A percentile compares a stretch with the other conserved stretches of the same genome.
These are phyloP conservation scores for Aspergillus glaucus DNA, from an alignment of 2,329 filamentous ascomycete species.

Conservation along the genomic window DNA sequence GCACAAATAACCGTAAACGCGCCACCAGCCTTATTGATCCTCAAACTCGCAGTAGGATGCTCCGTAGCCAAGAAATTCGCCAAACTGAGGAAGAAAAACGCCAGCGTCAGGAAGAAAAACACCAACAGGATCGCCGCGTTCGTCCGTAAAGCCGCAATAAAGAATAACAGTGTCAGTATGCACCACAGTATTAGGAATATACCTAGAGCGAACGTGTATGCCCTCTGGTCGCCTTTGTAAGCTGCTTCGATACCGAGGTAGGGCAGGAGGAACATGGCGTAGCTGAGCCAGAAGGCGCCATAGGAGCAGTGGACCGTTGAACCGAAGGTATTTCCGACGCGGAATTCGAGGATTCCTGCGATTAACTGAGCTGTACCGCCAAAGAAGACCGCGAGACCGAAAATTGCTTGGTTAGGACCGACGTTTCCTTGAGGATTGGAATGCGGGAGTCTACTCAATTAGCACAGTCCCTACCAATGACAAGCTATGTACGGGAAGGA, in stretches of 20 bases:
- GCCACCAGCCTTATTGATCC: slow-evolving; percentile 41
- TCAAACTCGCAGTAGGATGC: slow-evolving; percentile 34
- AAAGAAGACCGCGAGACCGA: slow-evolving; percentile 23
- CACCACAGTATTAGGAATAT: slow-evolving; percentile 57
- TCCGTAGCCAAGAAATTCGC: slow-evolving; percentile 45
- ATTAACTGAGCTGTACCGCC: slow-evolving; percentile 22
- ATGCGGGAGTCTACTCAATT: slow-evolving; percentile 15
- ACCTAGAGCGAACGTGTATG: slow-evolving; percentile 48
- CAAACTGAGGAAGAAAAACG: slow-evolving; percentile 53
- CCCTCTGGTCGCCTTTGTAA: slow-evolving; percentile 35
- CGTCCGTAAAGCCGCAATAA: slow-evolving; percentile 52
- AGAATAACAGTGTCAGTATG: slow-evolving; percentile 52
- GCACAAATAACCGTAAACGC: slow-evolving; percentile 35
- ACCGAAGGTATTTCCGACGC: slow-evolving; percentile 57
- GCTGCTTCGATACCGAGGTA: slow-evolving; percentile 46
- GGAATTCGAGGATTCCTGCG: slow-evolving; percentile 36
- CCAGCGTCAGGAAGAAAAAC: slow-evolving; percentile 53
- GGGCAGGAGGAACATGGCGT: slow-evolving; percentile 51
- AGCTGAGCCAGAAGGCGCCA: slow-evolving; percentile 57
- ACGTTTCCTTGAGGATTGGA: slow-evolving; percentile 15
- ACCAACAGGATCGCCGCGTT: slow-evolving; percentile 54
- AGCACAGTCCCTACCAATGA: not conserved
- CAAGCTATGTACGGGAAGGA: not conserved
- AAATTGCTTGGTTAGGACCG: slow-evolving; percentile 18
- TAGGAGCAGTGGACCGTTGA: slow-evolving; percentile 57